These are phyloP conservation scores for Suillus placidus DNA, from an alignment of 768 basidiomycete genomes.

Conservation along the genomic window DNA sequence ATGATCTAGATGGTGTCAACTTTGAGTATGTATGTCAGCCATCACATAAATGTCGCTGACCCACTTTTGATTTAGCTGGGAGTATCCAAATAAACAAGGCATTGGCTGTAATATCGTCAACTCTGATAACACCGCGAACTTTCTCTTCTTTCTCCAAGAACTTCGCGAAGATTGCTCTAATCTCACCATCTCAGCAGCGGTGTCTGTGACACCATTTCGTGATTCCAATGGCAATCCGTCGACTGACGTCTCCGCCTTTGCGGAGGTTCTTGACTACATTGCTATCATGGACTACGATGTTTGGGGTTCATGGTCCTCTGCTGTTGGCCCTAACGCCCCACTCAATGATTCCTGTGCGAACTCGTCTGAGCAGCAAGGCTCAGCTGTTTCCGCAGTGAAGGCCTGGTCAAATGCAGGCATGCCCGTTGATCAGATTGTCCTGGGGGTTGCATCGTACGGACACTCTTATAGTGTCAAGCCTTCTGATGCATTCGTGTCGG, in stretches of 20 bases:
- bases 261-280: conserved; percentile 73
- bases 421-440: conserved; percentile 67
- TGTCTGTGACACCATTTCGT: conserved; percentile 64
- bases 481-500: conserved; percentile 24
- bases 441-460: conserved; percentile 85
- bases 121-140: conserved; percentile 72
- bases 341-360: conserved; percentile 76
- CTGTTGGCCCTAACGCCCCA: conserved; percentile 82
- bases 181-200: conserved; percentile 74
- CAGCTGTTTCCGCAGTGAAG: conserved; percentile 71
- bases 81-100: conserved; percentile 74
- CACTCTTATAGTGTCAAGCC: conserved; percentile 58
- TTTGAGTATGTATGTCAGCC: conserved; percentile 53
- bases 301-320: conserved; percentile 51
- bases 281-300: conserved; percentile 76
- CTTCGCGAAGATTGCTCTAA: conserved; percentile 52
- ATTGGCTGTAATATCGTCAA: conserved; percentile 70
- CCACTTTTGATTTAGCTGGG: conserved; percentile 58
- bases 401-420: conserved; percentile 82
- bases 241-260: conserved; percentile 67
- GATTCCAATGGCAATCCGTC: conserved; percentile 58
- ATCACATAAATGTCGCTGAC: background rate
- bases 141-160: conserved; percentile 73
- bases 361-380: conserved; percentile 61
- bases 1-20: conserved; percentile 62